Base-by-base conservation (phyloP, 176 grass and related monocot genomes). In the Pontederia crassipes region DNA sequence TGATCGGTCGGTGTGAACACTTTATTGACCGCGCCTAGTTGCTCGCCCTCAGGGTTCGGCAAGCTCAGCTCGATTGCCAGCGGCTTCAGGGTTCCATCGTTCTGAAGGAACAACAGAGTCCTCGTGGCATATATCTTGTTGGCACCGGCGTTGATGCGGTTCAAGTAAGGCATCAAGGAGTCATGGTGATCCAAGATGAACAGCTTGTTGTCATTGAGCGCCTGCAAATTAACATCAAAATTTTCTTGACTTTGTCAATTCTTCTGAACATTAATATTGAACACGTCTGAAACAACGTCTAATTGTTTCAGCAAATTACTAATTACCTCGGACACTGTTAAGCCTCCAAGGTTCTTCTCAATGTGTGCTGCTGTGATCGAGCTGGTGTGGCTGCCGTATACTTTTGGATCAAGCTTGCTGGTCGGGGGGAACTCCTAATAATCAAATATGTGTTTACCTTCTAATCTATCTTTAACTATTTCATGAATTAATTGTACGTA, bases 151-250 rank as follows among this genome's bases (percentile, higher is more conserved):
- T 97, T 97, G 74, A 91, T 78, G 49, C 67, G 74, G 10, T 84
- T 80, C 12, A 97, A 73, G 71, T 78, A 85, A 2, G 92, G 92
- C 62, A 91, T 81, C 77, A 97, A 83, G 2, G 82, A 17, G 17
- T 91, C 92, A 46, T 97, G 92, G 75, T 91, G 92, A 57, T 97
- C 92, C 32, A 91, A 67, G 46, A 91, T 88, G 70, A 91, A 97
- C 47, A 97, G 87, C 72, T 55, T 81, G 10, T 88, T 85, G 9
- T 7, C 76, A 55, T 59, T 70, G 50, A 88, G 29, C n/a, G 92
- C 87, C 92, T 95, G 80, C 49, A 53, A 50, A 15, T 24, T 24
- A 24, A 24, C 20, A 24, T 24, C 17, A 64, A 1, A 40, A 1
- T 40, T 40, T 4, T 40, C 2, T 40, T 11, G 17, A 28, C 28